These are phyloP conservation scores for Exophiala alcalophila DNA, from an alignment of 2,329 filamentous ascomycete species.

Conservation along the genomic window DNA sequence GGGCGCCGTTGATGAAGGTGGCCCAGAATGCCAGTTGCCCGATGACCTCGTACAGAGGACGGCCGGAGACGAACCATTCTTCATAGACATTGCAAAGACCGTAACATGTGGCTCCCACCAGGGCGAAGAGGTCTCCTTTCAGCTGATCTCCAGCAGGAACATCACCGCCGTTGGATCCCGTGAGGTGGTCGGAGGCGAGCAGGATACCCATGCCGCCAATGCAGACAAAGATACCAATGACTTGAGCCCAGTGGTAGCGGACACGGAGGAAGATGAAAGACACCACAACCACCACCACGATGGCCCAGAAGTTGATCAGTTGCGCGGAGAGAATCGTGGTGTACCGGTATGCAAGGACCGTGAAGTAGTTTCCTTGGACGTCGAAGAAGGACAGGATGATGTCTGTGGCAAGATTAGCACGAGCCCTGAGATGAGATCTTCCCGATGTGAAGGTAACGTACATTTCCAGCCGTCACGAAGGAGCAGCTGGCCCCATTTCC, in stretches of 20 bases:
- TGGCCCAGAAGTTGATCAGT: constrained; percentile 98
- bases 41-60: constrained; percentile 88
- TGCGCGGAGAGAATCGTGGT: constrained; percentile 91
- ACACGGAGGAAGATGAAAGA: constrained; percentile 81
- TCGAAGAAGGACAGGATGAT: constrained; percentile 89
- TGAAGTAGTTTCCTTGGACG: constrained; percentile 97
- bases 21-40: constrained; percentile 87
- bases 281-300: constrained; percentile 82
- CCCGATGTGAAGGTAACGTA: constrained; percentile 30
- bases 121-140: constrained; percentile 89
- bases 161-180: constrained; percentile 64
- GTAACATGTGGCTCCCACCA: constrained; percentile 87
- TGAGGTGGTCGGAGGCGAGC: constrained; percentile 83
- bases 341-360: constrained; percentile 87
- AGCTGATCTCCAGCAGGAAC: constrained; percentile 60
- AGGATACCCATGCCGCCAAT: constrained; percentile 88
- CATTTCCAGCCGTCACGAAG: constrained; percentile 81
- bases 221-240: constrained; percentile 82
- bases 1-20: constrained; percentile 84
- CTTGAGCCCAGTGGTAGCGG: constrained; percentile 83
- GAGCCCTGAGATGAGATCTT: background rate
- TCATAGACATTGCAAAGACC: constrained; percentile 88
- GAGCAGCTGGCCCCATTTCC: constrained; percentile 64
- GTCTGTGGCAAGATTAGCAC: constrained; percentile 42
- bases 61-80: constrained; percentile 86